Conservation (phyloP, 352 stramenopile genomes). For the Phytophthora pini region DNA sequence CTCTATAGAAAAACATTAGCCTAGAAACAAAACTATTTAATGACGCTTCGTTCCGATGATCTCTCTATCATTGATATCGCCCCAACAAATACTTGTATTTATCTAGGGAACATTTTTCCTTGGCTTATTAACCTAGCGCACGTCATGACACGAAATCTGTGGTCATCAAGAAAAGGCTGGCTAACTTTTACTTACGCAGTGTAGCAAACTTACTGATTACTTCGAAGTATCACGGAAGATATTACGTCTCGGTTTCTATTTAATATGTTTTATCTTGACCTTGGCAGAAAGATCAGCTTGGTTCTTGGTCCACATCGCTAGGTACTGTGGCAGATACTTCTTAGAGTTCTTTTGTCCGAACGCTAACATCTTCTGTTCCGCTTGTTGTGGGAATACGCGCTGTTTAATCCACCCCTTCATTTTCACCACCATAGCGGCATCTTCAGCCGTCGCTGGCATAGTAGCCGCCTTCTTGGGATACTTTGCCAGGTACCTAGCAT, state of each 20-base stretch:
- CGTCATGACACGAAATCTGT: too few relatives aligned
- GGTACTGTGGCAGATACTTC: constrained; percentile 6
- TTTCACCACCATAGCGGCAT: constrained; percentile 7
- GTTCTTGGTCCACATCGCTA: neutral
- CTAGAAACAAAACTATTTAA: constrained; percentile 4
- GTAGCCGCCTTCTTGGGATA: constrained; percentile 9
- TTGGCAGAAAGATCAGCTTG: constrained; percentile 5
- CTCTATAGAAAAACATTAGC: constrained; percentile 2
- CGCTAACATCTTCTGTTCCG: neutral
- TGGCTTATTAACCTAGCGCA: too few relatives aligned
- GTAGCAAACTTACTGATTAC: too few relatives aligned
- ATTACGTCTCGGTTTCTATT: neutral
- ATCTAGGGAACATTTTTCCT: too few relatives aligned
- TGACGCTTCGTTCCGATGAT: too few relatives aligned
- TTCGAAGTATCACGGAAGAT: too few relatives aligned
- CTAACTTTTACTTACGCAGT: too few relatives aligned
- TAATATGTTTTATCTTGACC: constrained; percentile 2
- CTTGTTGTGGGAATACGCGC: constrained; percentile 2
- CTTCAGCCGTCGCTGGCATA: constrained; percentile 7
- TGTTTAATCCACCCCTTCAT: constrained; percentile 9
- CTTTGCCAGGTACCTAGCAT: constrained; percentile 9
- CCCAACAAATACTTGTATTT: too few relatives aligned
- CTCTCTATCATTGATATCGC: too few relatives aligned
- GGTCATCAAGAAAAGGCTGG: too few relatives aligned
- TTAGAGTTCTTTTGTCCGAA: neutral